Percentiles rank a stretch among this genome's conserved stretches.
These are phyloP conservation scores for Lachnellula hyalina DNA, from an alignment of 2,329 filamentous ascomycete genomes.

Conservation along the genomic window DNA sequence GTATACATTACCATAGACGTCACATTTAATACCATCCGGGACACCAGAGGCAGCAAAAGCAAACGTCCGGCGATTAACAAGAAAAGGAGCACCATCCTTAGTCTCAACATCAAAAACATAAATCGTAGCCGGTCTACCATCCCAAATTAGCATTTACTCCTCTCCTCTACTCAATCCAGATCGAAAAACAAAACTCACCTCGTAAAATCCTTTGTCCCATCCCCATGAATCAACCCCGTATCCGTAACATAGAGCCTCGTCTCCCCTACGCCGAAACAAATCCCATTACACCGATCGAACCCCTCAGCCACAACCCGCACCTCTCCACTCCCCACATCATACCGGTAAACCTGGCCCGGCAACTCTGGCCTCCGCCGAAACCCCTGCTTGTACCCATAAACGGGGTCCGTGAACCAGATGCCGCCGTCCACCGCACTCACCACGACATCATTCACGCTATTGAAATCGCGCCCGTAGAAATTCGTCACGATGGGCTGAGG, in stretches of 20 bases:
- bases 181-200: slow-evolving; percentile 23
- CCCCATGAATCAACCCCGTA: slow-evolving; percentile 28
- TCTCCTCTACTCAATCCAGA: not conserved
- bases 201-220: slow-evolving; percentile 27
- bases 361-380: slow-evolving; percentile 41
- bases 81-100: slow-evolving; percentile 9
- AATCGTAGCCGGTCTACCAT: slow-evolving; percentile 29
- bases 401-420: slow-evolving; percentile 47
- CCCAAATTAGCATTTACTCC: not conserved
- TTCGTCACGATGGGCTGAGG: slow-evolving; percentile 34
- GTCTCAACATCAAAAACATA: slow-evolving; percentile 44
- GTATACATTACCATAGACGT: slow-evolving; percentile 50
- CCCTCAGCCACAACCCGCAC: slow-evolving; percentile 44
- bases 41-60: slow-evolving; percentile 49
- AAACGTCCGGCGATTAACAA: slow-evolving; percentile 39
- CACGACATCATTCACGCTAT: slow-evolving; percentile 41
- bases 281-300: slow-evolving; percentile 38
- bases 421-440: slow-evolving; percentile 34
- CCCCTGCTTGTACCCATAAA: slow-evolving; percentile 39
- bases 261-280: slow-evolving; percentile 32
- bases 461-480: slow-evolving; percentile 43
- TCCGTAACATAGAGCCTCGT: slow-evolving; percentile 41
- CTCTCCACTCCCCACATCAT: slow-evolving; percentile 36
- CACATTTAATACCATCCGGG: slow-evolving; percentile 55
- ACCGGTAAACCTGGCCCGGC: slow-evolving; percentile 45